Base-by-base conservation (phyloP, 495 filamentous ascomycete species). In the Lasiosphaeriaceae sp. region DNA sequence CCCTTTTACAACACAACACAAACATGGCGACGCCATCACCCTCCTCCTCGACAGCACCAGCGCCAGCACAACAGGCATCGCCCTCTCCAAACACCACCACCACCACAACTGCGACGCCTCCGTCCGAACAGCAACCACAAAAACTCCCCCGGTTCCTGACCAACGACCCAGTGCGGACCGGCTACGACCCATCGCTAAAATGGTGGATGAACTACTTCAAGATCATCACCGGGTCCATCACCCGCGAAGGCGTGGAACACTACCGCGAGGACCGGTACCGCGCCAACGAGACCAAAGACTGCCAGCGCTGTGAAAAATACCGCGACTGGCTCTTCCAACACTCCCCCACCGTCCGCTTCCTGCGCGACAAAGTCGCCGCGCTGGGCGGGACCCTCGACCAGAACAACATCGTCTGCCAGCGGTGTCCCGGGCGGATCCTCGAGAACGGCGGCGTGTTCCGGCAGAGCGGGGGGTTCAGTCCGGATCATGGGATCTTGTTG, bases 311-410 rank as follows among this genome's bases (percentile, higher is more conserved):
- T 73, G 89, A 96, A 61, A 71, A 83, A 19, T 80, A 89, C 65
- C 83, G 88, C 20, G 87, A 92, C 68, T 96, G 85, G 71, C 78
- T 91, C 14, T 81, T 97, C 57, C 69, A 86, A 58, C 87, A 90
- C 76, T 90, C 88, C 58, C 94, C 94, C 17, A 85, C 87, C 45
- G 83, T 98, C 54, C 86, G 86, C 31, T 98, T 92, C 79, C 71
- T 98, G 71, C 78, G 79, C 41, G 82, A 90, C 58, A 91, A 90
- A 62, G 86, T 96, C 53, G 70, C 72, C 44, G 83, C 87, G 57
- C 80, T 97, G 21, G 89, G 90, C 71, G 90, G 88, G 45, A 77
- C 82, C 54, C 77, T 97, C 26, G 83, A 88, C 60, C 72, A 66
- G 31, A 71, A 73, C 55, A 96, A 96, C 70, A 88, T 97, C 29